Conservation (phyloP, 2,329 filamentous ascomycete species). For the Beauveria sp. region DNA sequence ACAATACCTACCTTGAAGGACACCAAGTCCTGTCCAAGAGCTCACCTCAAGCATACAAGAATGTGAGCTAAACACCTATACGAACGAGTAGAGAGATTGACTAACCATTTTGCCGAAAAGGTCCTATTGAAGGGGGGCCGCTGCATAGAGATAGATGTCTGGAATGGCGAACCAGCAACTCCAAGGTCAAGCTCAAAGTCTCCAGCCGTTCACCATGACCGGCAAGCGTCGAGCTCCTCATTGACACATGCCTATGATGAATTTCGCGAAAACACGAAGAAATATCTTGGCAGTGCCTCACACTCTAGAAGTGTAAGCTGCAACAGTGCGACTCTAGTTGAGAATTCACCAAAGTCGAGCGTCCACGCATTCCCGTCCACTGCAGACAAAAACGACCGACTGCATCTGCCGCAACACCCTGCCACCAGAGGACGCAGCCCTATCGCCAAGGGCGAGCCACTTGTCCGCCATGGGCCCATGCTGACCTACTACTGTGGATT, state of each 20-base stretch:
- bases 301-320: conserved; percentile 35
- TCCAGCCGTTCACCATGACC: conserved; percentile 35
- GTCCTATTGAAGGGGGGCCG: conserved; percentile 71
- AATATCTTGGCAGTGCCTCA: conserved; percentile 23
- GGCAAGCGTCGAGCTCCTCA: conserved; percentile 38
- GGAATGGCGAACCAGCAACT: conserved; percentile 59
- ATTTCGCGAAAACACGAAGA: conserved; percentile 18
- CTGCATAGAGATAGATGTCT: conserved; percentile 92
- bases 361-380: conserved; percentile 20
- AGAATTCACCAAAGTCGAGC: conserved; percentile 26
- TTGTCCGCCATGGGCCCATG: conserved; percentile 77
- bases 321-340: conserved; percentile 24
- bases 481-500: conserved; percentile 82
- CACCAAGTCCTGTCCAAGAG: conserved; percentile 77
- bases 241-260: conserved; percentile 30
- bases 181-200: conserved; percentile 29
- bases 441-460: conserved; percentile 54
- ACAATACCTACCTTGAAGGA: conserved; percentile 87
- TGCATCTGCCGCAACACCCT: conserved; percentile 23
- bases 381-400: conserved; percentile 27
- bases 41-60: conserved; percentile 70
- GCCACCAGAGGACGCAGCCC: conserved; percentile 17
- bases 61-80: conserved; percentile 40
- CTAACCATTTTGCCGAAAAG: conserved; percentile 27
- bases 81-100: too few species aligned